Percentiles rank a stretch among this genome's conserved stretches.
phyloP scores from a whole-genome alignment of 2,329 filamentous ascomycete species.

The Myriosclerotinia duriaeana region DNA sequence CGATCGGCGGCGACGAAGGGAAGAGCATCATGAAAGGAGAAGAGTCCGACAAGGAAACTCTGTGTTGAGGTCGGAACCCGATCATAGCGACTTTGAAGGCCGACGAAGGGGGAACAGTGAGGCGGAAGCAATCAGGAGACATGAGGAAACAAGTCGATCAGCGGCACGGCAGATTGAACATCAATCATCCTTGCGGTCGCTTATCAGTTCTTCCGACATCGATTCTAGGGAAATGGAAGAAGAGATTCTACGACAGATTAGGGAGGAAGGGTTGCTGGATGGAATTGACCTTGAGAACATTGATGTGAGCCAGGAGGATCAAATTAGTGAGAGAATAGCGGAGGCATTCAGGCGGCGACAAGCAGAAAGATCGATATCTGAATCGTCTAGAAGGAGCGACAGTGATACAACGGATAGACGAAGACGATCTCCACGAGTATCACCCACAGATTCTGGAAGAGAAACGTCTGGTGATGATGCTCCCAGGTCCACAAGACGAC shows the following conservation, averaged over 20 bases:
- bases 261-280: conserved; percentile 82
- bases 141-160: conserved; percentile 35
- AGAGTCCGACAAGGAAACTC: conserved; percentile 29
- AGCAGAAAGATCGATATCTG: conserved; percentile 55
- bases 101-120: conserved; percentile 34
- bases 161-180: conserved; percentile 69
- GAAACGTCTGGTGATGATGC: conserved; percentile 36
- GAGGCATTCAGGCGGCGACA: conserved; percentile 82
- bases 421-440: conserved; percentile 36
- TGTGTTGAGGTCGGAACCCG: conserved; percentile 26
- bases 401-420: conserved; percentile 33
- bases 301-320: conserved; percentile 79
- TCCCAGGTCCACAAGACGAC: conserved; percentile 30
- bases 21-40: conserved; percentile 40
- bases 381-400: conserved; percentile 47
- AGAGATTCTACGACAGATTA: conserved; percentile 85
- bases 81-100: conserved; percentile 30
- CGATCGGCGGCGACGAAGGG: conserved; percentile 39
- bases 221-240: conserved; percentile 78
- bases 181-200: conserved; percentile 80
- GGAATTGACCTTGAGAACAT: conserved; percentile 87
- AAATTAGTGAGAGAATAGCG: conserved; percentile 85
- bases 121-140: conserved; percentile 34
- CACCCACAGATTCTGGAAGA: conserved; percentile 32
- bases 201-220: conserved; percentile 77